Base-by-base conservation (phyloP, 495 filamentous ascomycete species). In the Penicillium pancosmium region DNA sequence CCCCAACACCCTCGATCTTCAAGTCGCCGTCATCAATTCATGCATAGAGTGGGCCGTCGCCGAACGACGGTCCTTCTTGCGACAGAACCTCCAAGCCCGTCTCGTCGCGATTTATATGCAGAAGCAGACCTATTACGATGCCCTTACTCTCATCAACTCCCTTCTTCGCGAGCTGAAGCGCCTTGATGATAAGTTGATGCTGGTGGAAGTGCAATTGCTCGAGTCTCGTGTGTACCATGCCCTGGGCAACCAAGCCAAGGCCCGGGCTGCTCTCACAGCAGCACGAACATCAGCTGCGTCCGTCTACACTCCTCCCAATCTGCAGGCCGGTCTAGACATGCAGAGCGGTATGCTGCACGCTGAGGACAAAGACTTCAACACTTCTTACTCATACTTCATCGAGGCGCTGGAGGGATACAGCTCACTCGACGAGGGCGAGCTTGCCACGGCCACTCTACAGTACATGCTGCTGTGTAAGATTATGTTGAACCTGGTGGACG, bases 381-480 rank as follows among this genome's bases (percentile, higher is more conserved):
- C 94, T 13, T 91, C 95, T 33, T 98, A 85, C 80, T 96, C 91
- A 46, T 99, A 99, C 80, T 99, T 99, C 77, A 97, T 99, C 73
- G 94, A 99, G 77, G 94, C 94, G 13, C 81, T 99, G 52, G 94
- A 99, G 69, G 94, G 94, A 46, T 98, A 98, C 77, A 92, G 91
- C 74, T 86, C 90, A 7, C 91, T 97, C 69, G 94, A 99, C 60
- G 91, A 93, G 63, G 76, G 87, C 7, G 80, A 84, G 58, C 88
- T 91, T 73, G 94, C 94, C 5, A 93, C 92, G 9, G 88, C 93
- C 9, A 90, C 94, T 25, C 80, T 99, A 61, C 96, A 99, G 77
- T 99, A 99, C 83, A 98, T 99, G 95, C 82, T 99, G 35, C 86
- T 99, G 31, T 98, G 94, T 84, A 97, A 98, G 82, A 95, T 99